phyloP scores from a whole-genome alignment of 192 early-diverging fungal species.

The Bifiguratus adelaidae region DNA sequence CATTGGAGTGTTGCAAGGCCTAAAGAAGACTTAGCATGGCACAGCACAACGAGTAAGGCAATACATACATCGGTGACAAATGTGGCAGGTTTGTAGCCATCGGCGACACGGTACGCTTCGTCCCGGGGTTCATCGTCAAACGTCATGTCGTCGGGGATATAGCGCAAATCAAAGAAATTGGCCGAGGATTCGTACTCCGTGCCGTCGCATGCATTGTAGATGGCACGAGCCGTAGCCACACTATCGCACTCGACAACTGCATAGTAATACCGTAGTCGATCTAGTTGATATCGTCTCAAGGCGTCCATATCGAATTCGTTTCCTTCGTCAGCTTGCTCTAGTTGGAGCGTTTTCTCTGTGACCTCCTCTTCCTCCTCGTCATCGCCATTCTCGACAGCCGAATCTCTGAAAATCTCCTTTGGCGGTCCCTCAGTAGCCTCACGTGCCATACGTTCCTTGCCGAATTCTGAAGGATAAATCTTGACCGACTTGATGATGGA shows the following conservation, averaged over 20 bases:
- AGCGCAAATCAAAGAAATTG: constrained; percentile 92
- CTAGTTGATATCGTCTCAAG: constrained; percentile 86
- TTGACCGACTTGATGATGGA: constrained; percentile 63
- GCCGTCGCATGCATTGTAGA: constrained; percentile 80
- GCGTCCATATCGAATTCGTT: constrained; percentile 76
- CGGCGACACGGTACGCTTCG: constrained; percentile 43
- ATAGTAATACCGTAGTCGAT: constrained; percentile 86
- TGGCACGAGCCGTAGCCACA: constrained; percentile 65
- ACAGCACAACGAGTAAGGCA: no score
- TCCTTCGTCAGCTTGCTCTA: constrained; percentile 37
- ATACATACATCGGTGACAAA: constrained; percentile 50
- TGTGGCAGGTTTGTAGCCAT: constrained; percentile 54
- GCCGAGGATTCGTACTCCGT: constrained; percentile 84
- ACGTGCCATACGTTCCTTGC: constrained; percentile 59
- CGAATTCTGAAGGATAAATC: constrained; percentile 86
- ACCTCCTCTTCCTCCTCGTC: constrained; percentile 38
- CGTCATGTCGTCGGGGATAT: constrained; percentile 80
- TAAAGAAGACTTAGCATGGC: constrained; percentile 6
- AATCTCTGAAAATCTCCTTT: constrained; percentile 50
- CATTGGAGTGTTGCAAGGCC: constrained; percentile 85
- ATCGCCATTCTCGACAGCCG: constrained; percentile 8
- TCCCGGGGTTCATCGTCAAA: constrained; percentile 72
- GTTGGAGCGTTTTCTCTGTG: constrained; percentile 28
- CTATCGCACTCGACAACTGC: constrained; percentile 91
- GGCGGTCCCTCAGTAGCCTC: constrained; percentile 73